phyloP scores from a whole-genome alignment of 2,329 filamentous ascomycete genomes.

The Diaporthe velutina region DNA sequence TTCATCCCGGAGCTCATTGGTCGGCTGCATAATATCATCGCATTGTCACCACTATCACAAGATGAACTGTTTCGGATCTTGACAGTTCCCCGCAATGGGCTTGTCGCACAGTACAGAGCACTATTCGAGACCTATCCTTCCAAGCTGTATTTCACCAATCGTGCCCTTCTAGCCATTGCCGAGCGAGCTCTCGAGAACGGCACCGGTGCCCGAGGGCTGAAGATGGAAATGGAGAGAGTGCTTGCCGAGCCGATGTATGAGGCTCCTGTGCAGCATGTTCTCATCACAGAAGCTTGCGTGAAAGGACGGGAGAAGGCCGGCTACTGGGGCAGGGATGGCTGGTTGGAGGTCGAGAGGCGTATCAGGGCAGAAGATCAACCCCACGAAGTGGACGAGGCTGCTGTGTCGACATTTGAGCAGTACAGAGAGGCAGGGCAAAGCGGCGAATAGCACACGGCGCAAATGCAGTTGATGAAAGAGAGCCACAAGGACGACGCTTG shows the following conservation, averaged over 20 bases:
- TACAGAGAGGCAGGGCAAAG: conserved; percentile 51
- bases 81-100: conserved; percentile 90
- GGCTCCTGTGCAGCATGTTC: conserved; percentile 80
- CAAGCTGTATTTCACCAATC: conserved; percentile 85
- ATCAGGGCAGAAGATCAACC: conserved; percentile 72
- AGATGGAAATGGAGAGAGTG: conserved; percentile 85
- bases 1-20: conserved; percentile 97
- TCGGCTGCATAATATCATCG: conserved; percentile 91
- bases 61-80: conserved; percentile 84
- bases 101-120: conserved; percentile 89
- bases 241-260: conserved; percentile 86
- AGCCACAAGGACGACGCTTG: too few species aligned
- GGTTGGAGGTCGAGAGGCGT: conserved; percentile 76
- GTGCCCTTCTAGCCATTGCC: conserved; percentile 85
- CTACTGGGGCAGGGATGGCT: conserved; percentile 78
- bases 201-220: conserved; percentile 84
- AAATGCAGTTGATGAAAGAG: not conserved
- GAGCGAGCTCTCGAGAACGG: conserved; percentile 69
- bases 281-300: conserved; percentile 79
- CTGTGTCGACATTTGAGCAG: conserved; percentile 43
- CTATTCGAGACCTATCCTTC: conserved; percentile 86
- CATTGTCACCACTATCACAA: conserved; percentile 80
- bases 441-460: conserved; percentile 43
- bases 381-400: conserved; percentile 24
- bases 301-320: conserved; percentile 69